phyloP scores from a whole-genome alignment of 1,139 yeast genomes.

The Yamadazyma songkhlaensis region DNA sequence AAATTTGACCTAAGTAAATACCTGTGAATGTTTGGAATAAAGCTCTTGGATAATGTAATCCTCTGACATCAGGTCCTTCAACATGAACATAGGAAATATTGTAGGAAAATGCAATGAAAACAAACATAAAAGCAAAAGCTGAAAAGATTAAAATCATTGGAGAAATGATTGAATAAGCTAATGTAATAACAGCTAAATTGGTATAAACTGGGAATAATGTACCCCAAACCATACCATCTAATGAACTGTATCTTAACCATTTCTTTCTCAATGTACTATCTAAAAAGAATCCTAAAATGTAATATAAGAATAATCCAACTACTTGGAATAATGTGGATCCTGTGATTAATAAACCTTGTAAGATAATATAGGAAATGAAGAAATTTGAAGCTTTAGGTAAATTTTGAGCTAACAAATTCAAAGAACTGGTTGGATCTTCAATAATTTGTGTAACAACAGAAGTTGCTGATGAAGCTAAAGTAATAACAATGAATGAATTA shows the following conservation, averaged over 20 bases:
- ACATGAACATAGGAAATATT: slow-evolving; percentile 70
- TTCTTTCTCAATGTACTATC: slow-evolving; percentile 87
- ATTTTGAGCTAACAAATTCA: slow-evolving; percentile 65
- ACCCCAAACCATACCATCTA: slow-evolving; percentile 79
- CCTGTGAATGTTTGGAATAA: slow-evolving; percentile 87
- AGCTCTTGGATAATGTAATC: slow-evolving; percentile 84
- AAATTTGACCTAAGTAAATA: slow-evolving; percentile 79
- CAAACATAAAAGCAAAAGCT: slow-evolving; percentile 61
- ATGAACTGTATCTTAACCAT: slow-evolving; percentile 65
- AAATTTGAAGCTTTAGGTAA: slow-evolving; percentile 91
- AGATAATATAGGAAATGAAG: slow-evolving; percentile 63
- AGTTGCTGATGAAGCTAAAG: slow-evolving; percentile 70
- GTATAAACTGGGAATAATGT: slow-evolving; percentile 84
- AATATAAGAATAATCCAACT: slow-evolving; percentile 66
- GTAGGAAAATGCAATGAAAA: slow-evolving; percentile 79
- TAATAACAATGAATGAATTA: slow-evolving; percentile 68
- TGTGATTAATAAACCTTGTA: slow-evolving; percentile 82
- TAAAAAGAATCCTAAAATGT: slow-evolving; percentile 62
- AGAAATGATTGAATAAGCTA: slow-evolving; percentile 79
- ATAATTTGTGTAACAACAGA: slow-evolving; percentile 70
- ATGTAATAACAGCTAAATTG: slow-evolving; percentile 73
- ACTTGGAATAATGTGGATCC: slow-evolving; percentile 81
- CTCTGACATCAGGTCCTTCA: slow-evolving; percentile 69
- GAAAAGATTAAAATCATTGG: slow-evolving; percentile 73
- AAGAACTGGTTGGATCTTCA: slow-evolving; percentile 62